Evolutionary conservation across 2,329 filamentous ascomycete species (phyloP).

Genomic region (Epichloe brachyelytri): DNA sequence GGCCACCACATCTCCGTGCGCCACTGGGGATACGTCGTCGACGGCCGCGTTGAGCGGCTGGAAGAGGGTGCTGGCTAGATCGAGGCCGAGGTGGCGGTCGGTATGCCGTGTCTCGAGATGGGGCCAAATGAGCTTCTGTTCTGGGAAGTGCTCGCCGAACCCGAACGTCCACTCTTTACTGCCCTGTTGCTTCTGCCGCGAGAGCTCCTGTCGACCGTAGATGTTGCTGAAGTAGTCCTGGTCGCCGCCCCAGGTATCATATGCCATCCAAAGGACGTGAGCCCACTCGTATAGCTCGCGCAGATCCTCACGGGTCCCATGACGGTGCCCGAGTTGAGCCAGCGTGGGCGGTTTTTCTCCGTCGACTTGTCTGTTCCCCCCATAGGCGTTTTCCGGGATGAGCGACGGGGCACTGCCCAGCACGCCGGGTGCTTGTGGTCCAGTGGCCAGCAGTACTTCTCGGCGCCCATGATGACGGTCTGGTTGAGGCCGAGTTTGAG

Average conservation of each 20-base stretch:
- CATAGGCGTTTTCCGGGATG: background rate
- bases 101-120: background rate
- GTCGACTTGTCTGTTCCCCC: background rate
- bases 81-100: background rate
- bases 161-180: background rate
- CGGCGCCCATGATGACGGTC: background rate
- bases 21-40: background rate
- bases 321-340: background rate
- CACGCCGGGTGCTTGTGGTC: background rate
- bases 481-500: background rate
- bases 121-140: background rate
- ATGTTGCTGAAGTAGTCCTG: background rate
- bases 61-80: background rate
- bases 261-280: background rate
- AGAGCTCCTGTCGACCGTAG: background rate
- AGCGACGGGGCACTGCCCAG: background rate
- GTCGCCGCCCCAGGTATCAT: background rate
- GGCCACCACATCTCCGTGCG: background rate
- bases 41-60: background rate
- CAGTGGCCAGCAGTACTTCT: background rate
- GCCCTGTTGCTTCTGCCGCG: background rate
- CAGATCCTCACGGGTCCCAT: background rate
- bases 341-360: background rate
- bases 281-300: background rate
- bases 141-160: background rate